Evolutionary conservation across 2,329 filamentous ascomycete species (phyloP).

Genomic region (Fusarium aywerte): DNA sequence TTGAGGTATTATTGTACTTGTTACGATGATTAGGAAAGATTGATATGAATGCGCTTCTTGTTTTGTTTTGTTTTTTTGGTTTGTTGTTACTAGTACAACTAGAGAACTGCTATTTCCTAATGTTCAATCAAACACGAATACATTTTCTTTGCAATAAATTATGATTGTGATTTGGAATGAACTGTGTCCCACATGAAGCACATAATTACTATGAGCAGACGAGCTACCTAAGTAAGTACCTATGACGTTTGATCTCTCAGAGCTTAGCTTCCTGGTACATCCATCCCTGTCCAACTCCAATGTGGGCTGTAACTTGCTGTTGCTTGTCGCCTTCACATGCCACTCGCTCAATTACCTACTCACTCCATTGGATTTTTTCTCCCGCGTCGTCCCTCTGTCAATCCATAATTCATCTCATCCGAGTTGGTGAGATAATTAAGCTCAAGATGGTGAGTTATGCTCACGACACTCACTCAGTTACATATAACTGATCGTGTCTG

Average conservation of each 20-base stretch:
- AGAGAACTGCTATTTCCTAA: slow-evolving; percentile 10
- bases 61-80: slow-evolving; percentile 14
- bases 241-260: slow-evolving; percentile 40
- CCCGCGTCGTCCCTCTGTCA: slow-evolving; percentile 14
- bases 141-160: neutral
- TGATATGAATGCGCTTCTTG: slow-evolving; percentile 33
- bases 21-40: slow-evolving; percentile 38
- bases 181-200: neutral
- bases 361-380: slow-evolving; percentile 10
- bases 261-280: slow-evolving; percentile 18
- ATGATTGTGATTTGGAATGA: neutral
- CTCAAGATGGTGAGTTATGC: slow-evolving; percentile 34
- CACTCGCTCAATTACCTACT: slow-evolving; percentile 3
- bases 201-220: neutral
- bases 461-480: neutral
- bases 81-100: slow-evolving; percentile 11
- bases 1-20: slow-evolving; percentile 18
- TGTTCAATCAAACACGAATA: neutral
- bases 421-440: slow-evolving; percentile 14
- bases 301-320: neutral
- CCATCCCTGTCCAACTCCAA: slow-evolving; percentile 2
- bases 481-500: slow-evolving; percentile 12
- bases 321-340: slow-evolving; percentile 40
- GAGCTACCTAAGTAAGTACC: slow-evolving; percentile 7
- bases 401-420: slow-evolving; percentile 11